Base-by-base conservation (phyloP, 805 yeast genomes). In the Sugiyamaella chiloensis region DNA sequence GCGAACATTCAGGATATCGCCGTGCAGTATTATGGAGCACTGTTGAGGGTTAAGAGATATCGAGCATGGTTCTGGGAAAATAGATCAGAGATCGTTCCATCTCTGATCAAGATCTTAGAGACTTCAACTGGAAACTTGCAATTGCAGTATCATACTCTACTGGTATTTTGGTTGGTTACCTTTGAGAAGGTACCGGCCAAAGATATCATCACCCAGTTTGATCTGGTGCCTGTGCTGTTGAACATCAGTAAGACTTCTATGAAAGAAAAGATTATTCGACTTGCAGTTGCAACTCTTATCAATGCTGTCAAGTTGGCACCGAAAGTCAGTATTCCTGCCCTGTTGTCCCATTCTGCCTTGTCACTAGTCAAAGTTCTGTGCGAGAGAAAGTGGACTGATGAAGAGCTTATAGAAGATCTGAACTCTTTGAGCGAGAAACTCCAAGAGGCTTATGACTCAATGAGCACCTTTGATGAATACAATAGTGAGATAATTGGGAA, bases 391-490 rank as follows among this genome's bases (percentile, higher is more conserved):
- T 90, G 96, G 83, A 85, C 95, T 4, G 99, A 93, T 65, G 93
- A 87, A 53, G 99, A 93, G 65, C 77, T 93, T 58, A 78, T 85
- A 40, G 72, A 71, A 16, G 97, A 89, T 64, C 76, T 93, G 56
- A 72, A 70, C 19, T 63, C 68, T 26, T 71, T 93, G 54, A 69
- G 74, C 49, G 79, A 73, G 29, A 71, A 72, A n/a, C 75, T 91
- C 54, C 80, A 80, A 53, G 85, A 80, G 24, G 83, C 87, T 42
- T 89, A 84, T 52, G 78, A 82, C 42, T 80, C 79, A 56, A 78
- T 93, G 71, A 84, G 97, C 3, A 88, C 96, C 1, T 87, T 91
- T 65, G 98, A 93, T 61, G 96, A 90, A 65, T 93, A 91, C 65
- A 73, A 78, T 59, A 80, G 87, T 41, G 98, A 93, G 68, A 75